These are phyloP conservation scores for Dendrocalamus latiflorus DNA, from an alignment of 202 grass and related monocot species.

Conservation along the genomic window DNA sequence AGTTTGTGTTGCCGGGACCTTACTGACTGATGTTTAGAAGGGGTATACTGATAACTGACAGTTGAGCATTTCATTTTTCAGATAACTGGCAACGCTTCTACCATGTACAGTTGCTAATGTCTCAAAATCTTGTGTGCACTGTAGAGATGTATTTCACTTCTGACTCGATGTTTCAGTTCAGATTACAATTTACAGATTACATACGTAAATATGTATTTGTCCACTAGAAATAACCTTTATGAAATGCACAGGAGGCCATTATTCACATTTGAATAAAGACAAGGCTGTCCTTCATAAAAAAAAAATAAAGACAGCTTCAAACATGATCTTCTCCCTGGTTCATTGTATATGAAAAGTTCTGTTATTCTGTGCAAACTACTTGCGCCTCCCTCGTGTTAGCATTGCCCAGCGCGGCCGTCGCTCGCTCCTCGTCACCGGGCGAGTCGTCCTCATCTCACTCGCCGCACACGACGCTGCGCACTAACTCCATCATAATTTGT, in stretches of 20 bases:
- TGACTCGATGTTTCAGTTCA: background rate
- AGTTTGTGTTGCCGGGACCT: too few species aligned
- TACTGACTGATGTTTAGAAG: too few species aligned
- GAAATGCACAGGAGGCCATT: background rate
- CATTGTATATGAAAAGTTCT: background rate
- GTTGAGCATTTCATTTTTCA: too few species aligned
- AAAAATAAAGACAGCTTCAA: background rate
- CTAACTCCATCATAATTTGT: conserved; percentile 34
- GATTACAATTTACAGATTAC: background rate
- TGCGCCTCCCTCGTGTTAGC: conserved; percentile 27
- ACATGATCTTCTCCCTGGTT: background rate
- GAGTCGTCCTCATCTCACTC: conserved; percentile 61
- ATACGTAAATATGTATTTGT: background rate
- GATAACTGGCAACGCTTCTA: too few species aligned
- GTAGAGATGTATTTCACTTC: background rate
- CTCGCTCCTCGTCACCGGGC: background rate
- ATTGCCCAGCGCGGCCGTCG: background rate
- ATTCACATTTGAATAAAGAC: background rate
- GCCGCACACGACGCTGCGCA: conserved; percentile 48
- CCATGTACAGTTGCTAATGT: too few species aligned
- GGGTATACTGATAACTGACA: too few species aligned
- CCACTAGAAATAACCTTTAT: background rate
- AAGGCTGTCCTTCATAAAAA: background rate
- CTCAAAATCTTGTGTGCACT: background rate
- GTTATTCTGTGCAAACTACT: background rate